Percentiles rank a stretch among this genome's conserved stretches.
Evolutionary conservation across 352 stramenopile genomes (phyloP).

Genomic region (Globisporangium spiculum): DNA sequence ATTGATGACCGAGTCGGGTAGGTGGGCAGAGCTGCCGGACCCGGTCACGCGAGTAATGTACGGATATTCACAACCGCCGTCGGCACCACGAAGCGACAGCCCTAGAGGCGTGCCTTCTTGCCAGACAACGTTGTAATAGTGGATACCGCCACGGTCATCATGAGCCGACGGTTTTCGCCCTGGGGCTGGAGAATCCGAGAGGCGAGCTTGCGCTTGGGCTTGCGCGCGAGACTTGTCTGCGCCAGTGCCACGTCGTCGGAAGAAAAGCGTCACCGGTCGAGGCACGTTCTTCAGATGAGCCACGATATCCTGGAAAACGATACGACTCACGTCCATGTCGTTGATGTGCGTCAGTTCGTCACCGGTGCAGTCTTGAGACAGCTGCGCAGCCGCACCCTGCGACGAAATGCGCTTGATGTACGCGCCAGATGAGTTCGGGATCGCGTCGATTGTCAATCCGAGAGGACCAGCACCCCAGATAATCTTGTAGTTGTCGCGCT

Average conservation of each 20-base stretch:
- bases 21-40: slow-evolving; percentile 74
- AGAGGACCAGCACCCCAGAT: slow-evolving; percentile 75
- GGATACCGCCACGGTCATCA: slow-evolving; percentile 30
- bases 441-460: slow-evolving; percentile 80
- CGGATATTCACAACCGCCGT: slow-evolving; percentile 73
- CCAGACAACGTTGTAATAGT: slow-evolving; percentile 86
- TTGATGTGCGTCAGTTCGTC: slow-evolving; percentile 86
- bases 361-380: slow-evolving; percentile 79
- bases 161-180: slow-evolving; percentile 30
- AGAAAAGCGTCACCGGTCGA: slow-evolving; percentile 77
- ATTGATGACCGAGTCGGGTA: slow-evolving; percentile 71
- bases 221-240: slow-evolving; percentile 22
- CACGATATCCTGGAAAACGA: slow-evolving; percentile 80
- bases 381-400: slow-evolving; percentile 61
- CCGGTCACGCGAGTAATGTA: slow-evolving; percentile 87
- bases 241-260: slow-evolving; percentile 35
- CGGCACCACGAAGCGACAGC: slow-evolving; percentile 70
- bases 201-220: slow-evolving; percentile 17
- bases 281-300: slow-evolving; percentile 73
- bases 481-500: slow-evolving; percentile 68
- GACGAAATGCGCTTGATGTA: slow-evolving; percentile 85
- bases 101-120: slow-evolving; percentile 71
- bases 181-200: slow-evolving; percentile 41
- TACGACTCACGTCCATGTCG: slow-evolving; percentile 71
- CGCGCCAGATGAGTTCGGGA: slow-evolving; percentile 44